A percentile compares a stretch with the other conserved stretches of the same genome.
Evolutionary conservation across 805 yeast species (phyloP).

Genomic region (Wickerhamiella allomyrinae): DNA sequence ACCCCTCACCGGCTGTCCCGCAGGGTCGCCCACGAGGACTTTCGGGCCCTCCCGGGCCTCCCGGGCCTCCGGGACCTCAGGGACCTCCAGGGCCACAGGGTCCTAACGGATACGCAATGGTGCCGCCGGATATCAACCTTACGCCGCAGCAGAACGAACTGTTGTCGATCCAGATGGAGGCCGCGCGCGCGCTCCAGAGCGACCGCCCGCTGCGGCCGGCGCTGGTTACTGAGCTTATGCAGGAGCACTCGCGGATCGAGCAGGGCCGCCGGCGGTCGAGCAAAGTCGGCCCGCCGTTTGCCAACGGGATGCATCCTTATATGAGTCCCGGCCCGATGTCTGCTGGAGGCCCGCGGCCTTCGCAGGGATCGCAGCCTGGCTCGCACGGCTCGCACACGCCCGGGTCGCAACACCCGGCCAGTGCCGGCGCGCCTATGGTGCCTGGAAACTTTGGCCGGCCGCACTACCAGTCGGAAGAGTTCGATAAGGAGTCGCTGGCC

Average conservation of each 20-base stretch:
- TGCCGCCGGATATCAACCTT: slow-evolving; percentile 6
- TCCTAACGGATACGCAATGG: slow-evolving; percentile 1
- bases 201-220: slow-evolving; percentile 9
- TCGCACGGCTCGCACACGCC: no score
- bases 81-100: slow-evolving; percentile 6
- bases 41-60: no score
- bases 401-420: no score
- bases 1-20: no score
- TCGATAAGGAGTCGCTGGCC: background rate
- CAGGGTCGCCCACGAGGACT: slow-evolving; percentile 1
- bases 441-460: background rate
- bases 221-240: slow-evolving; percentile 7
- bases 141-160: slow-evolving; percentile 9
- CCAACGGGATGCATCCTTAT: background rate
- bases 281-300: background rate
- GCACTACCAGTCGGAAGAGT: background rate
- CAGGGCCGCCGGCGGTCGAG: background rate
- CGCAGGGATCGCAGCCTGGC: no score
- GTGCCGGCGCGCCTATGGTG: background rate
- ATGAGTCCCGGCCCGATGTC: background rate
- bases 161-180: slow-evolving; percentile 9
- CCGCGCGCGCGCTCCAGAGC: slow-evolving; percentile 8
- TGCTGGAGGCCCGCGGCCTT: no score
- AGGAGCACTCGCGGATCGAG: background rate
- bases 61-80: slow-evolving; percentile 3